Evolutionary conservation across 2,329 filamentous ascomycete species (phyloP), one percentile per base, ranked within the genome.

Genomic region (Fusarium humuli): DNA sequence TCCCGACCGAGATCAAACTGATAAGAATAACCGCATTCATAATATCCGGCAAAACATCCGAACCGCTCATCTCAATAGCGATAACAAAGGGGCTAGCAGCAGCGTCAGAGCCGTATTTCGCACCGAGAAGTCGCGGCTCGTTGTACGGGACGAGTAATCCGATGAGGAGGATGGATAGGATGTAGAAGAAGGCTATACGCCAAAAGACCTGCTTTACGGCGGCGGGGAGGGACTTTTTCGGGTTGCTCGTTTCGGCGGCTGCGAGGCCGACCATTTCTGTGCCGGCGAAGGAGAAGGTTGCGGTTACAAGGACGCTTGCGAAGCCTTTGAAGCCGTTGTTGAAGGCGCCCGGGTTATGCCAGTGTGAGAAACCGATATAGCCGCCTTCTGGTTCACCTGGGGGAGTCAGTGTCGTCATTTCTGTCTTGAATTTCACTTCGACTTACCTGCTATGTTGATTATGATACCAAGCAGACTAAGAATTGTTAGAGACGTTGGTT

Each of bases 1-100:
- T 97, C 57, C 94, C 94, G 61, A 97, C 94, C 1, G 93, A 96
- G 22, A 97, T 84, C 22, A 97, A 92, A n/a, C 94, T 92, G 67
- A 97, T 89, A 74, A 98, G 89, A 78, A 98, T 97, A 64, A 98
- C 94, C n/a, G 89, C 90, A 79, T 98, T 98, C 91, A 98, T 96
- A 48, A 97, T 87, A 1, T 92, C 94, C 1, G 93, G 93, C 7
- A 97, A 86, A 3, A 91, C 89, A 32, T 87, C 82, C 73, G 97
- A 96, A 16, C 93, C 91, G 6, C 94, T 93, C 67, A 94, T 91
- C 71, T 91, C 84, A 74, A 97, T 97, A 64, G 94, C 93, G 73
- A 98, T 96, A 72, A 98, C 94, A 77, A 98, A 98, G 2, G 94
- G 94, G 6, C 93, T 97, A 2, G 93, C 92, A 20, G 88, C 87